Base-by-base conservation (phyloP, 176 grass and related monocot species). In the Oryza meyeriana region DNA sequence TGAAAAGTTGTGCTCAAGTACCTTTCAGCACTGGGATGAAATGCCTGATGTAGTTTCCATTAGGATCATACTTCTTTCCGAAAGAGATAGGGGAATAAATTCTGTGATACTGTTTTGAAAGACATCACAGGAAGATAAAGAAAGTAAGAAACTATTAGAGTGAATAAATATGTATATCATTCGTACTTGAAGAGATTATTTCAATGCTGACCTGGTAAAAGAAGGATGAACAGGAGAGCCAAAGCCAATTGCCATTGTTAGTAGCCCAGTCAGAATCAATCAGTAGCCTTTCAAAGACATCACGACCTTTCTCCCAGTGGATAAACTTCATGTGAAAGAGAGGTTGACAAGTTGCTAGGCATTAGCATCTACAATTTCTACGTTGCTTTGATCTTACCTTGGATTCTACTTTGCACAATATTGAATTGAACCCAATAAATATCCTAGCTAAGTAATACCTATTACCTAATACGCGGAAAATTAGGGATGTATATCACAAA, bases 171-270 rank as follows among this genome's bases (percentile, higher is more conserved):
- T 81, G 30, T 35, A 42, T 6, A 64, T 72, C 40, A 9, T 0
- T 68, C 20, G 9, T 27, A 66, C 52, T 20, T 26, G 32, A 83
- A 63, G 28, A 11, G 71, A 29, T 0, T 41, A 61, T 72, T 69
- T 59, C 16, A 27, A 20, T 75, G 32, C 25, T 50, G 58, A 94
- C 93, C 91, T 95, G 96, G 75, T 95, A 90, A 61, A 99, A 95
- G 73, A 99, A 99, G 48, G 93, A 94, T 88, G 93, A 99, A 70
- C 96, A 95, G 41, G 93, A 99, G 36, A 99, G 89, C 93, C 96
- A 95, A 47, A 99, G 40, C 93, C 93, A 99, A 33, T 99, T 95
- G 41, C 92, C 91, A 25, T 99, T 99, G 63, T 95, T 92, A 86
- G 95, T 93, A 62, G 93, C 86, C 93, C 93, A 99, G 77, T 95